Evolutionary conservation across 805 yeast genomes (phyloP).

Genomic region (Pichia phayaonensis): DNA sequence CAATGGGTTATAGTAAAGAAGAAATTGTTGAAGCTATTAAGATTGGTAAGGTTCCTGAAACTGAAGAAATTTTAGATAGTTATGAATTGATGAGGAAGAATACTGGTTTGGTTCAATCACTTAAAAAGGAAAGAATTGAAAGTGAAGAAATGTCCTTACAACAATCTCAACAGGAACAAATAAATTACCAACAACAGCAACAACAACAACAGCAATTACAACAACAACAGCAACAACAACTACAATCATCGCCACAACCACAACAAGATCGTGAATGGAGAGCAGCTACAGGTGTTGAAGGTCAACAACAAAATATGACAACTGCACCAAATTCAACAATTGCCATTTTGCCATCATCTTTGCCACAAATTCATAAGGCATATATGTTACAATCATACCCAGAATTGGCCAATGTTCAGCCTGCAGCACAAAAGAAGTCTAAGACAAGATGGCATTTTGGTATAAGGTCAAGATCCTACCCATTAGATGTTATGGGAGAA

Average conservation of each 20-base stretch:
- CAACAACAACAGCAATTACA: constrained; percentile 6
- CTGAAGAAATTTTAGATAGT: constrained; percentile 81
- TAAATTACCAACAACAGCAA: constrained; percentile 7
- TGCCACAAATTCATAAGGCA: constrained; percentile 92
- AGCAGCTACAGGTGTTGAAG: constrained; percentile 24
- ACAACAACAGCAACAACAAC: constrained; percentile 3
- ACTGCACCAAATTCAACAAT: constrained; percentile 67
- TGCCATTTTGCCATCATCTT: constrained; percentile 86
- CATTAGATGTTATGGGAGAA: constrained; percentile 98
- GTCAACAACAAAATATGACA: constrained; percentile 22
- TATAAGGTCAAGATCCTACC: constrained; percentile 90
- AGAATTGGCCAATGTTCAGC: constrained; percentile 29
- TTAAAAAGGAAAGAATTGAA: constrained; percentile 33
- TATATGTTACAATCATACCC: constrained; percentile 54
- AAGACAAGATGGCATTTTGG: constrained; percentile 99
- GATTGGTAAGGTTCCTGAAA: constrained; percentile 33
- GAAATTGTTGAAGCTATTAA: constrained; percentile 66
- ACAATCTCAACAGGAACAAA: constrained; percentile 2
- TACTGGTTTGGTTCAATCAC: constrained; percentile 57
- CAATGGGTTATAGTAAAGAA: constrained; percentile 85
- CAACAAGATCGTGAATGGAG: constrained; percentile 21
- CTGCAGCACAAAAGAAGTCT: constrained; percentile 66
- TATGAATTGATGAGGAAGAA: constrained; percentile 78
- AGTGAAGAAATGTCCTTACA: not conserved
- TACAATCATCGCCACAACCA: not conserved